Base-by-base conservation (phyloP, 768 basidiomycete genomes). In the Holtermannia corniformis region DNA sequence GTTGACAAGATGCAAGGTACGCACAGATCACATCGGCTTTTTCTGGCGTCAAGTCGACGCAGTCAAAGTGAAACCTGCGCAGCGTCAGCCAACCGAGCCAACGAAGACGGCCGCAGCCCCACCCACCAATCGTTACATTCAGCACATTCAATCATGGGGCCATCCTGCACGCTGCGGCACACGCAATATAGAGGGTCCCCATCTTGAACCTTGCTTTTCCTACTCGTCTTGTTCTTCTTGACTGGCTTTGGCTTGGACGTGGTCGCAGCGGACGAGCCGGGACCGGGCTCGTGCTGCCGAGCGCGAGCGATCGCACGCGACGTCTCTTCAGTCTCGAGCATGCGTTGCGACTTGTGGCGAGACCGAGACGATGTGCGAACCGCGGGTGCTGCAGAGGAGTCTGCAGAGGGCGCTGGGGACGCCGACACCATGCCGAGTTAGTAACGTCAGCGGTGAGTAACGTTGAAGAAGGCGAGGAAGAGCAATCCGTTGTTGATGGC, bases 91-190 rank as follows among this genome's bases (percentile, higher is more conserved):
- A 25, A 23, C 13, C 46, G 16, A 16, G 14, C 21, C 14, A 50
- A 20, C 13, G 21, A 3, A 3, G 16, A 42, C 21, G 23, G 23
- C 32, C 22, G 11, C n/a, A 41, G 41, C 2, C 13, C n/a, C n/a
- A 58, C 66, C 44, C 42, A 68, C 66, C 66, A 68, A 41, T 68
- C 64, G 40, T 65, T 58, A 55, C 66, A 68, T 27, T 58, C 51
- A 14, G 50, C 66, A 52, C 66, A 68, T 48, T 68, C 64, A 21
- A 68, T 65, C 66, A 68, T 68, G 12, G 61, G 53, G 41, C 62
- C 56, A 4, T 50, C 54, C 19, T 47, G 52, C n/a, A 60, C 50
- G 7, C 46, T 51, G 43, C 59, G 56, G 48, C 66, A 64, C 11
- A 64, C 20, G 52, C 63, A 63, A 28, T 61, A 68, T n/a, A n/a